Conservation (phyloP, 2,329 filamentous ascomycete species). For the Triangularia setosa region DNA sequence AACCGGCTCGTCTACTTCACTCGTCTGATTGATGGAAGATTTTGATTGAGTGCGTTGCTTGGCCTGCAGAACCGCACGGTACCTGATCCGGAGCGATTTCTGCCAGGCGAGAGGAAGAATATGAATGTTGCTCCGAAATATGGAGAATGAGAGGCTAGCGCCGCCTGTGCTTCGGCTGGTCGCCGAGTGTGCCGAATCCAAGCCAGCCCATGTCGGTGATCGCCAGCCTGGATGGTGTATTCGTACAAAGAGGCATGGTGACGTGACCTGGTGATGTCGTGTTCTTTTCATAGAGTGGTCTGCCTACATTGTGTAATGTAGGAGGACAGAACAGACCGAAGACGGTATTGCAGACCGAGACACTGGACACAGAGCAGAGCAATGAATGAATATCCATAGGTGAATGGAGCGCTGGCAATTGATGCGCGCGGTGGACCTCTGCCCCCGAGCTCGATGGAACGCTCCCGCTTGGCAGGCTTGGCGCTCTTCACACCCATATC, state of each 20-base stretch:
- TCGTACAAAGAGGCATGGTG: neutral
- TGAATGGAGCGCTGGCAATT: slow-evolving; percentile 12
- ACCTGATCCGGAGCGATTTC: neutral
- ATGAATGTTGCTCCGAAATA: neutral
- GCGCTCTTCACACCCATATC: slow-evolving; percentile 1
- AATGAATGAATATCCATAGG: neutral
- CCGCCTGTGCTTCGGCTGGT: neutral
- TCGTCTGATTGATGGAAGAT: slow-evolving; percentile 16
- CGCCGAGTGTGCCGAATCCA: neutral
- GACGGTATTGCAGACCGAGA: too few relatives aligned
- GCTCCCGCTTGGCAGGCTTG: slow-evolving; percentile 7
- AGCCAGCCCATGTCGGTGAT: neutral
- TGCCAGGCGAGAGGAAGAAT: neutral
- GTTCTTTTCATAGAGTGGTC: too few relatives aligned
- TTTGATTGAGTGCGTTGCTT: neutral
- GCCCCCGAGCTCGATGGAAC: slow-evolving; percentile 14
- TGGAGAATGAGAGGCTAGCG: neutral
- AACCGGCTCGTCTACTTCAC: slow-evolving; percentile 15
- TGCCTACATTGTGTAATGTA: too few relatives aligned
- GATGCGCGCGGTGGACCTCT: slow-evolving; percentile 24
- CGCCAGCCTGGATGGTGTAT: neutral
- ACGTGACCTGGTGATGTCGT: neutral
- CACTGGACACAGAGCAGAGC: neutral
- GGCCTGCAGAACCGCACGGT: neutral
- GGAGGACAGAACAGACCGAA: too few relatives aligned